Evolutionary conservation across 2,329 filamentous ascomycete genomes (phyloP).

Genomic region (Epichloe brachyelytri): DNA sequence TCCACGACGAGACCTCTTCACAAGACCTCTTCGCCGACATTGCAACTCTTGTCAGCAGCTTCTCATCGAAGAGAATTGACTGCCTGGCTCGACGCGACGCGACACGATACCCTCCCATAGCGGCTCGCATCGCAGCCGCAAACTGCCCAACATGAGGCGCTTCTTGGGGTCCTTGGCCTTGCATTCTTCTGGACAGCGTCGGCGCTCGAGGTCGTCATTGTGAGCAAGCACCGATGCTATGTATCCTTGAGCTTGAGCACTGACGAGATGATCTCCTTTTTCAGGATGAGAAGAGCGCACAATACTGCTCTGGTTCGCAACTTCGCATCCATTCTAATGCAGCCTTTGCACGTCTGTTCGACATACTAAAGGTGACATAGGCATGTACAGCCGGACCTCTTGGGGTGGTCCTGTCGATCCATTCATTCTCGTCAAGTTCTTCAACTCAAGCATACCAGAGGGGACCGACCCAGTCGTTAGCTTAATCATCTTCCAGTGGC

Average conservation of each 20-base stretch:
- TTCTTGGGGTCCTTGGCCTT: slow-evolving; percentile 37
- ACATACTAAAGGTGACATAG: slow-evolving; percentile 21
- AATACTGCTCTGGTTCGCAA: slow-evolving; percentile 59
- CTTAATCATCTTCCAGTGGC: slow-evolving; percentile 89
- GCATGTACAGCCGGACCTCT: slow-evolving; percentile 84
- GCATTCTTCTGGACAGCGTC: slow-evolving; percentile 38
- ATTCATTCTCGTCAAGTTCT: slow-evolving; percentile 76
- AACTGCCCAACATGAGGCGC: slow-evolving; percentile 36
- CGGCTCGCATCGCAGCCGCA: slow-evolving; percentile 3
- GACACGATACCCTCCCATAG: not conserved
- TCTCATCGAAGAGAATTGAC: not conserved
- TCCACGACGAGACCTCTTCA: not conserved
- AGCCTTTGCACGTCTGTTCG: slow-evolving; percentile 5
- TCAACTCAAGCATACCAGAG: slow-evolving; percentile 43
- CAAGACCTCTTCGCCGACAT: not conserved
- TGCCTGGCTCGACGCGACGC: too few relatives aligned
- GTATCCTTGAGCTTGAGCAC: not conserved
- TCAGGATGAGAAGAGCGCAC: slow-evolving; percentile 63
- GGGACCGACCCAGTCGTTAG: slow-evolving; percentile 61
- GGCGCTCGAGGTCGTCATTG: slow-evolving; percentile 45
- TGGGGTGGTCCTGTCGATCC: slow-evolving; percentile 86
- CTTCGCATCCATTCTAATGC: not conserved
- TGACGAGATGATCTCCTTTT: slow-evolving; percentile 10
- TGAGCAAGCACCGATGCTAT: not conserved
- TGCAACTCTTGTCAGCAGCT: not conserved